These are phyloP conservation scores for Colletotrichum tamarilloi DNA, from an alignment of 2,329 filamentous ascomycete species.

Conservation along the genomic window DNA sequence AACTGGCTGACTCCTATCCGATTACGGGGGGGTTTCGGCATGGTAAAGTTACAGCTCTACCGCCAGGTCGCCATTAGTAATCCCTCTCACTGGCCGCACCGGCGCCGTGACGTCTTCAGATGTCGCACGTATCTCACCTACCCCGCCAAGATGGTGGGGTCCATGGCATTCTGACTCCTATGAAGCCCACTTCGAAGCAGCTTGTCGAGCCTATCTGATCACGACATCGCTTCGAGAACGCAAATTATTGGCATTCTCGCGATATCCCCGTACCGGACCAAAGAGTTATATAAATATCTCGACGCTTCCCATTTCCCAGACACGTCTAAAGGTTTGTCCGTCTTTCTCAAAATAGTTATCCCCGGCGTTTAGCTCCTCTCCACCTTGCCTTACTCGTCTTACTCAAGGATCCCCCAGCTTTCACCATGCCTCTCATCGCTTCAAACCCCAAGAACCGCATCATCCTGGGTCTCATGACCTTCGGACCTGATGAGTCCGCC, in stretches of 20 bases:
- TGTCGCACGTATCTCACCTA: constrained; percentile 11
- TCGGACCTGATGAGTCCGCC: constrained; percentile 70
- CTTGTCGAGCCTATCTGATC: constrained; percentile 25
- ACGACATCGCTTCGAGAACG: constrained; percentile 22
- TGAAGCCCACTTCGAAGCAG: constrained; percentile 9
- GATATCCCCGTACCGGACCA: not conserved
- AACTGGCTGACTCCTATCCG: not conserved
- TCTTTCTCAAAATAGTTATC: not conserved
- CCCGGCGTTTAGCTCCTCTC: not conserved
- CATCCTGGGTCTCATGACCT: constrained; percentile 90
- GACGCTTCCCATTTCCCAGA: not conserved
- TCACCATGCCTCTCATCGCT: constrained; percentile 59
- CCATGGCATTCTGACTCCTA: not conserved
- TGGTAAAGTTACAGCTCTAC: not conserved
- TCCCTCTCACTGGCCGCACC: not conserved
- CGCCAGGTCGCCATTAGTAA: constrained; percentile 1
- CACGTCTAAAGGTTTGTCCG: not conserved
- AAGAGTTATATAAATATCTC: constrained; percentile 2
- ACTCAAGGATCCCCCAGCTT: constrained; percentile 20
- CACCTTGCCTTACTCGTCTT: not conserved
- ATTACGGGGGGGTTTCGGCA: not conserved
- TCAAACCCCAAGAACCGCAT: constrained; percentile 68
- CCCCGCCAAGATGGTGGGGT: constrained; percentile 34
- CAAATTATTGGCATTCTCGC: not conserved
- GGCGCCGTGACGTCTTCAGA: constrained; percentile 24